A percentile compares a stretch with the other conserved stretches of the same genome.
These are phyloP conservation scores for Saksenaea oblongispora DNA, from an alignment of 371 early-diverging fungal genomes.

Conservation along the genomic window DNA sequence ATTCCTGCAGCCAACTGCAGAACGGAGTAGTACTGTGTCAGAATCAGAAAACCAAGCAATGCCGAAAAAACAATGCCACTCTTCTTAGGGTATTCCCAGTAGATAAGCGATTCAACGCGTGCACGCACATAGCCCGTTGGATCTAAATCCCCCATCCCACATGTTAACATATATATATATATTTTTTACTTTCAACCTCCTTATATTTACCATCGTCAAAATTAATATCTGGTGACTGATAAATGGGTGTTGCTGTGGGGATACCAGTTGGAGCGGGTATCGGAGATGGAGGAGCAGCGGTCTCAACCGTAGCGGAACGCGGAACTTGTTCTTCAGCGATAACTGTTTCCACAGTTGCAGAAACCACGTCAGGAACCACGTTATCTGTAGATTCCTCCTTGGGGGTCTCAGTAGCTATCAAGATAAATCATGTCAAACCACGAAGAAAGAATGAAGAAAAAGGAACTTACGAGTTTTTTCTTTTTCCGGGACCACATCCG, in stretches of 20 bases:
- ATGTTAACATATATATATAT: not conserved
- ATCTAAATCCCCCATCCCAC: conserved; percentile 13
- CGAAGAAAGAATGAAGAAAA: not conserved
- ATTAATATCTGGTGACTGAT: conserved; percentile 16
- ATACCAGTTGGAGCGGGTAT: conserved; percentile 3
- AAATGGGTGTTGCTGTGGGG: not conserved
- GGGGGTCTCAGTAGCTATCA: not conserved
- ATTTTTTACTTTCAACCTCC: not conserved
- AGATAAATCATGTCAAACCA: not conserved
- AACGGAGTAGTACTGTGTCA: conserved; percentile 59
- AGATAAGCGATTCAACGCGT: conserved; percentile 47
- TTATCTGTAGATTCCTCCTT: not conserved
- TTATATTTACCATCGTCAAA: conserved; percentile 50
- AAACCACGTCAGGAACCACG: not conserved
- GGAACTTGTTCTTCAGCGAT: not conserved
- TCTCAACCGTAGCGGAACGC: not conserved
- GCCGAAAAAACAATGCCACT: conserved; percentile 37
- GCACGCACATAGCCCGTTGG: conserved; percentile 48
- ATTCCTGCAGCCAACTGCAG: conserved; percentile 52
- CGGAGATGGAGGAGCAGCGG: conserved; percentile 8
- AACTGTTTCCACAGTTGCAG: not conserved
- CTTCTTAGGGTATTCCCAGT: conserved; percentile 56
- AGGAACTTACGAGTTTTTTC: not conserved
- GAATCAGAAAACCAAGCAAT: conserved; percentile 38
- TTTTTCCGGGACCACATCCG: not conserved